Base-by-base conservation (phyloP, 176 grass and related monocot species). In the Aegilops sharonensis region DNA sequence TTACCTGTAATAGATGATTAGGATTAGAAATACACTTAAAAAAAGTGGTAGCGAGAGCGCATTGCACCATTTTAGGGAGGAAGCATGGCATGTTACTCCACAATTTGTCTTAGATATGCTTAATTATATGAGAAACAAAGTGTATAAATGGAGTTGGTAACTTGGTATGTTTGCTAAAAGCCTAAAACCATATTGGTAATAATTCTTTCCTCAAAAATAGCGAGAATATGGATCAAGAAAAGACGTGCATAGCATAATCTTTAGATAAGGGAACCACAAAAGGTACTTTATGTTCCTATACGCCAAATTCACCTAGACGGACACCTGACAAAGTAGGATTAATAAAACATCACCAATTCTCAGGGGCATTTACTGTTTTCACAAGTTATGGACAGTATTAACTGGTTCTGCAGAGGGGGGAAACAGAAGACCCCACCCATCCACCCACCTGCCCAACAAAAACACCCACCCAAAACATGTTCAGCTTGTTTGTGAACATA, bases 1-100 rank as follows among this genome's bases (percentile, higher is more conserved):
- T 69, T 91, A 80, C 93, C 95, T 98, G 84, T 64, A 91, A n/a
- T 56, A 85, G 89, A 78, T 4, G 72, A 68, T 75, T 30, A 84
- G 50, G 25, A 84, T 75, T 84, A 83, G 20, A 83, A 80, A 57
- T 59, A 87, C 14, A 67, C 12, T 70, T 81, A 36, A 43, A 45
- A 67, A 14, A 89, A 23, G 21, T 21, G 30, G 48, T 72, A 68
- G 60, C 45, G 56, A 79, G 47, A 59, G 57, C 10, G 40, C 39
- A 85, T 2, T 71, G 57, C n/a, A 87, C n/a, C 67, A 80, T 59
- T 79, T 20, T 74, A 54, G 34, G 13, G 9, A 67, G 9, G 37
- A 84, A 90, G 74, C 65, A 72, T 80, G 60, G 48, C 34, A 70
- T 72, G 66, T 40, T 74, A 72, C 73, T 31, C 35, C 23, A 36